Conservation (phyloP, 176 grass and related monocot species). For the Oryza meyeriana region DNA sequence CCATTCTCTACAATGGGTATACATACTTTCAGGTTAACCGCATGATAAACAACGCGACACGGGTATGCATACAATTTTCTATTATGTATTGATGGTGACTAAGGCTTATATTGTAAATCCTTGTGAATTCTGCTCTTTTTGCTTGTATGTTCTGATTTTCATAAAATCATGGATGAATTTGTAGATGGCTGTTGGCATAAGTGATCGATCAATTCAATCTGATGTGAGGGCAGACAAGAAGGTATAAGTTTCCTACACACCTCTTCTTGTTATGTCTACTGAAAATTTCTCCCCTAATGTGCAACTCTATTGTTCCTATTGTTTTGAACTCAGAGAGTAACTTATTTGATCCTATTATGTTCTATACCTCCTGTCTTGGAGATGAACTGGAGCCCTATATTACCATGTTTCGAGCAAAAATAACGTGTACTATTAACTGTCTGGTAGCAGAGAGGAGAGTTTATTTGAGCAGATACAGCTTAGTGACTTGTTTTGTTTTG, state of each 20-base stretch:
- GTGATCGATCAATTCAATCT: constrained; percentile 75
- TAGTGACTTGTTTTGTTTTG: constrained; percentile 7
- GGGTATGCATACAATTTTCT: constrained; percentile 39
- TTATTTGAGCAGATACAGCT: constrained; percentile 11
- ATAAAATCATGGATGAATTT: constrained; percentile 25
- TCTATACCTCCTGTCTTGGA: background rate
- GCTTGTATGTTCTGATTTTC: constrained; percentile 21
- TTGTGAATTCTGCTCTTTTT: constrained; percentile 21
- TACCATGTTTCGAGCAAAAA: constrained; percentile 9
- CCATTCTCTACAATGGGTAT: constrained; percentile 96
- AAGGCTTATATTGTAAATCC: background rate
- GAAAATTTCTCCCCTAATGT: background rate
- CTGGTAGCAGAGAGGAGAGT: background rate
- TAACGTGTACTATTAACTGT: background rate
- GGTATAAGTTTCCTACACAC: constrained; percentile 34
- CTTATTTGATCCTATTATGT: background rate
- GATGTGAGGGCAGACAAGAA: constrained; percentile 74
- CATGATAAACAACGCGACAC: constrained; percentile 89
- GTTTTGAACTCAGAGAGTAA: background rate
- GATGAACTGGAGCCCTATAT: background rate
- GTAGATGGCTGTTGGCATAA: constrained; percentile 93
- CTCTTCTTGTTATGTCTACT: background rate
- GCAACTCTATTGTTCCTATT: background rate
- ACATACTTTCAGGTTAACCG: constrained; percentile 94
- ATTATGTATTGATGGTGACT: constrained; percentile 22